A percentile compares a stretch with the other conserved stretches of the same genome.
These are phyloP conservation scores for Silybum marianum DNA, from an alignment of 129 eudicot genomes.

Conservation along the genomic window DNA sequence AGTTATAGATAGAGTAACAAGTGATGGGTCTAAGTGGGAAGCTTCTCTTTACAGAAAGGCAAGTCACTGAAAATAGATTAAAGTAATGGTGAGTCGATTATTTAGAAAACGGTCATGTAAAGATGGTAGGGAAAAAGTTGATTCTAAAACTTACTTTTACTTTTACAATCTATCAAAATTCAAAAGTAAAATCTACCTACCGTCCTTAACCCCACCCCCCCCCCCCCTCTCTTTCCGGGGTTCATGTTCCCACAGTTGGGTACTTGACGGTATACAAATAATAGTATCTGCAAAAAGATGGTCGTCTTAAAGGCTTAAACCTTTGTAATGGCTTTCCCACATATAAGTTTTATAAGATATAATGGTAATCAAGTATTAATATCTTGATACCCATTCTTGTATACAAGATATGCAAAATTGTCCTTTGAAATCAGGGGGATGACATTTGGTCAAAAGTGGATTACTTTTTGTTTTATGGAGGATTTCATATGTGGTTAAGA, in stretches of 20 bases:
- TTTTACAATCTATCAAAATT: constrained; percentile 15
- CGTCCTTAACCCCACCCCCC: constrained; percentile 28
- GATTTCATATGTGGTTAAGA: constrained; percentile 7
- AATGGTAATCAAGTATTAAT: not conserved
- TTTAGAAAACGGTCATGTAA: constrained; percentile 31
- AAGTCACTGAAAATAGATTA: constrained; percentile 33
- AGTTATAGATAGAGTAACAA: constrained; percentile 1
- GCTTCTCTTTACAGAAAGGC: constrained; percentile 31
- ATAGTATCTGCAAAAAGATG: no score
- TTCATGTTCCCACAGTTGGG: constrained; percentile 37
- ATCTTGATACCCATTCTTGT: not conserved
- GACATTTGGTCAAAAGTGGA: not conserved
- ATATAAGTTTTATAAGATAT: no score
- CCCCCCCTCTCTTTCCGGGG: not conserved
- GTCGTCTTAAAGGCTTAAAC: no score
- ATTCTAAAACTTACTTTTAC: constrained; percentile 40
- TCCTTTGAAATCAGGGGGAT: constrained; percentile 1
- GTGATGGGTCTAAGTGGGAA: constrained; percentile 30
- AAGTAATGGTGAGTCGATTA: constrained; percentile 35
- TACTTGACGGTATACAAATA: not conserved
- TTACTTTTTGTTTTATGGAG: not conserved
- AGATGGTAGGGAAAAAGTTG: constrained; percentile 42
- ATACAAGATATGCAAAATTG: not conserved
- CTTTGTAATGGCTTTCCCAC: no score
- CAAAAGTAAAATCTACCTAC: constrained; percentile 39